Base-by-base conservation (phyloP, 2,329 filamentous ascomycete species). In the Pseudopithomyces maydicus region DNA sequence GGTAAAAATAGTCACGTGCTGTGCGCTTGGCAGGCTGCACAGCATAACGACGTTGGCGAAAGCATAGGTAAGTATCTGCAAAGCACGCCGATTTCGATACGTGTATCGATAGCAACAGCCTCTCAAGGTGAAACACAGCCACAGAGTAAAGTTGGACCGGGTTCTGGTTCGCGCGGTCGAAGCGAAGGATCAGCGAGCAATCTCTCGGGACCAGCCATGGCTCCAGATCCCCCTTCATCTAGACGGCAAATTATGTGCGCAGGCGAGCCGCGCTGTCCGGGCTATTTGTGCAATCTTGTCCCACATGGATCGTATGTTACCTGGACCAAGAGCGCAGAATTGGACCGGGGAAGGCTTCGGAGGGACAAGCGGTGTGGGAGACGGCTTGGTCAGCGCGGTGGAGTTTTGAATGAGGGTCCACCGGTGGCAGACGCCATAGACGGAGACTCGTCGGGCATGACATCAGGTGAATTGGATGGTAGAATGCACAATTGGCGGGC, bases 141-240 rank as follows among this genome's bases (percentile, higher is more conserved):
- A 47, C 35, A 47, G 15, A 54, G 43, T 39, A 33, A 41, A 46
- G 43, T 22, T 19, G 23, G 35, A 23, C 29, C 33, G 22, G 26
- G 14, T 22, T 35, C 35, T 45, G 33, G n/a, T 39, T 44, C 3
- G 33, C 10, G 35, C 35, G 43, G 8, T 2, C 12, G 42, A 45
- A 38, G 50, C 50, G 50, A 57, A 57, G 55, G 55, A 57, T 57
- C 45, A 54, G 55, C 55, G 49, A 57, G 55, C 50, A 57, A 57
- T 48, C 42, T 49, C 43, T 8, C 29, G 26, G 23, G 14, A 11
- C 47, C 44, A 36, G 48, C 38, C 36, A 51, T 22, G 32, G 26
- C 26, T 38, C 33, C 43, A 41, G 42, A 45, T 48, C 12, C 44
- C 33, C 54, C 49, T 52, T 52, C 48, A 46, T 54, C 35, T 47